Conservation (phyloP, 305 asterid species). For the Rubia occidens region DNA sequence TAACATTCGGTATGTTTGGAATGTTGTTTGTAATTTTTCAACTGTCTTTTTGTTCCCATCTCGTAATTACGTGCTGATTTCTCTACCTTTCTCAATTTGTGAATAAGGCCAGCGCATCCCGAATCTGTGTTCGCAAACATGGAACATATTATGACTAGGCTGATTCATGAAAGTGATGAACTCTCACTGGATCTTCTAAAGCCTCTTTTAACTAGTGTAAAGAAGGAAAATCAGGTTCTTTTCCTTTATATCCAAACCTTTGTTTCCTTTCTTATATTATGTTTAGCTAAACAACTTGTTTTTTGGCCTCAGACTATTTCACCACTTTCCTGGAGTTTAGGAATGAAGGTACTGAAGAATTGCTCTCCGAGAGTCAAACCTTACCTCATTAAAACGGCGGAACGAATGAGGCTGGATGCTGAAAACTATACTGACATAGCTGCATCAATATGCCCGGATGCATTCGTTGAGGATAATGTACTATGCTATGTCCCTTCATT, state of each 20-base stretch:
- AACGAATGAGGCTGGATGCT: slow-evolving; percentile 35
- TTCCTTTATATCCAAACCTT: slow-evolving; percentile 14
- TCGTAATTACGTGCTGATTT: not conserved
- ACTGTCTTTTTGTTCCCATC: not conserved
- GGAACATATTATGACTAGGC: slow-evolving; percentile 63
- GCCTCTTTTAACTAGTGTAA: slow-evolving; percentile 60
- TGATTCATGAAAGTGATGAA: slow-evolving; percentile 60
- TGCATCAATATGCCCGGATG: slow-evolving; percentile 35
- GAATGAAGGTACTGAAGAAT: slow-evolving; percentile 43
- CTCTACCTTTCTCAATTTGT: slow-evolving; percentile 8
- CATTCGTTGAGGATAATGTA: slow-evolving; percentile 28
- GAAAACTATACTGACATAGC: slow-evolving; percentile 46
- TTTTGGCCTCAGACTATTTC: slow-evolving; percentile 45
- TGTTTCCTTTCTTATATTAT: slow-evolving; percentile 10
- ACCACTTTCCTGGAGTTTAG: slow-evolving; percentile 57
- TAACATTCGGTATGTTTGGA: slow-evolving; percentile 27
- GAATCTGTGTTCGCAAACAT: slow-evolving; percentile 37
- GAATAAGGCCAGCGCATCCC: slow-evolving; percentile 48
- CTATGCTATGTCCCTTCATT: slow-evolving; percentile 17
- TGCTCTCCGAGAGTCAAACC: slow-evolving; percentile 43
- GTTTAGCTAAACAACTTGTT: slow-evolving; percentile 17
- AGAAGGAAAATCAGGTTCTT: slow-evolving; percentile 49
- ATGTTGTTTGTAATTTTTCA: not conserved
- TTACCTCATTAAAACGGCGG: slow-evolving; percentile 41
- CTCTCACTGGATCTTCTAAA: slow-evolving; percentile 48